These are phyloP conservation scores for Capronia epimyces DNA, from an alignment of 2,329 filamentous ascomycete genomes.

Conservation along the genomic window DNA sequence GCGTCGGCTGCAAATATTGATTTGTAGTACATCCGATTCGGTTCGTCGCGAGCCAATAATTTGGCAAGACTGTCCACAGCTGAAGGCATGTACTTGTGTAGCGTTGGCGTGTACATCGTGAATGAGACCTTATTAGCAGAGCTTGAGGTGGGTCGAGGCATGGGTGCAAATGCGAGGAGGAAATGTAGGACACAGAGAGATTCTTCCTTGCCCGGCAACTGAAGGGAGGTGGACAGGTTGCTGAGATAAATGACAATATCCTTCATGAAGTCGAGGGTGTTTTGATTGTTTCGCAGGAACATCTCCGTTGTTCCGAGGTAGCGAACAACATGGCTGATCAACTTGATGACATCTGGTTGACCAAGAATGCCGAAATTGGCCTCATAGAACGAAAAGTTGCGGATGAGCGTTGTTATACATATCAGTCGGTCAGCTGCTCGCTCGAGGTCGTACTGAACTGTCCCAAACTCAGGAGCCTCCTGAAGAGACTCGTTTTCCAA, in stretches of 20 bases:
- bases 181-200: slow-evolving; percentile 82
- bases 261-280: slow-evolving; percentile 96
- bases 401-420: slow-evolving; percentile 84
- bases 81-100: slow-evolving; percentile 82
- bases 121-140: slow-evolving; percentile 63
- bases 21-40: slow-evolving; percentile 80
- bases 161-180: slow-evolving; percentile 81
- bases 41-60: slow-evolving; percentile 84
- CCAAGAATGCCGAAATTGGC: slow-evolving; percentile 72
- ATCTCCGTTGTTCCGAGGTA: slow-evolving; percentile 85
- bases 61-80: slow-evolving; percentile 90
- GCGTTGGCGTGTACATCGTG: slow-evolving; percentile 68
- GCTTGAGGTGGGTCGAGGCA: slow-evolving; percentile 58
- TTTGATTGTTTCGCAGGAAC: slow-evolving; percentile 72
- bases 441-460: slow-evolving; percentile 72
- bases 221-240: slow-evolving; percentile 74
- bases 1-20: slow-evolving; percentile 72
- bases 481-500: slow-evolving; percentile 67
- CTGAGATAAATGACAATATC: slow-evolving; percentile 84
- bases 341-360: slow-evolving; percentile 71
- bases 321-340: slow-evolving; percentile 75
- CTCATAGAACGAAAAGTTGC: slow-evolving; percentile 83
- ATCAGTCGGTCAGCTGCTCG: slow-evolving; percentile 80
- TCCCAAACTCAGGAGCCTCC: slow-evolving; percentile 68
- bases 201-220: slow-evolving; percentile 80